Percentiles rank a stretch among this genome's conserved stretches.
These are phyloP conservation scores for Alternaria triticimaculans DNA, from an alignment of 2,329 filamentous ascomycete species.

Conservation along the genomic window DNA sequence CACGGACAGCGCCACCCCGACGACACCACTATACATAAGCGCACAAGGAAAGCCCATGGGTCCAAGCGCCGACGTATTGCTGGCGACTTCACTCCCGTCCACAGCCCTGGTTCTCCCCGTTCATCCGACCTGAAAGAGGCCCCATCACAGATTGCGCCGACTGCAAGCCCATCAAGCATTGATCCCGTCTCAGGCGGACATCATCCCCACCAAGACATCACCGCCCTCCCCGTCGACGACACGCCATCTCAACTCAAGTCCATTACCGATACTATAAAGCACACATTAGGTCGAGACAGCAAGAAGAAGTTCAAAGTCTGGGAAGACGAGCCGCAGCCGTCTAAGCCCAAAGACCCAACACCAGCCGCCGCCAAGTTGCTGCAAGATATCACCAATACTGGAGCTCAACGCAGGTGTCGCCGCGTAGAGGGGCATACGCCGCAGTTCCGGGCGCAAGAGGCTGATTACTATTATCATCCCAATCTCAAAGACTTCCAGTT, in stretches of 20 bases:
- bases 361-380: not conserved
- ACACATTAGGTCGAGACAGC: too few species aligned
- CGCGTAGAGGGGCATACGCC: not conserved
- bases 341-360: too few species aligned
- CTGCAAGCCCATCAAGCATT: not conserved
- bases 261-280: too few species aligned
- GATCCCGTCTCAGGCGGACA: not conserved
- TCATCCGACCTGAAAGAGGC: not conserved
- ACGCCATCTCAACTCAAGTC: not conserved
- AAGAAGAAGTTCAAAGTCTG: not conserved
- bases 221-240: not conserved
- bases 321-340: not conserved
- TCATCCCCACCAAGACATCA: not conserved
- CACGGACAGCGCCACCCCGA: not conserved
- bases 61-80: not conserved
- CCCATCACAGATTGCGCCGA: not conserved
- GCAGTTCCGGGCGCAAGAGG: not conserved
- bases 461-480: not conserved
- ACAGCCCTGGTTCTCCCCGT: too few species aligned
- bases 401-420: not conserved
- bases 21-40: not conserved
- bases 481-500: not conserved
- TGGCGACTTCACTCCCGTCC: not conserved
- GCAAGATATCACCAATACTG: not conserved
- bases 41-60: not conserved